Evolutionary conservation across 2,329 filamentous ascomycete genomes (phyloP).

Genomic region (Hypoxylon sp.): DNA sequence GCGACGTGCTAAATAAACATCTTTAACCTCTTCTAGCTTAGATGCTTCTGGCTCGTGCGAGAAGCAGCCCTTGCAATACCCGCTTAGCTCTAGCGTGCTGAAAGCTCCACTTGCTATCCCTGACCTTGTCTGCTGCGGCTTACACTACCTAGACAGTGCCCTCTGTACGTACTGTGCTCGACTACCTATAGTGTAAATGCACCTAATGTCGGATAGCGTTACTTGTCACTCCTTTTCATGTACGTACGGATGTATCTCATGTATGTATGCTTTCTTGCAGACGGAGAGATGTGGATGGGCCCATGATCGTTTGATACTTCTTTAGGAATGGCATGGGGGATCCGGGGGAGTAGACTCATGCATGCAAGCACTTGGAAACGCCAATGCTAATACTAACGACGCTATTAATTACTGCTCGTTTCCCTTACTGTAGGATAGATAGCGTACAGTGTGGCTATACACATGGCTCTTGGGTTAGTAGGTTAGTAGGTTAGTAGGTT

Average conservation of each 20-base stretch:
- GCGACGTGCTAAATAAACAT: slow-evolving; percentile 27
- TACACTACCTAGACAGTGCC: slow-evolving; percentile 25
- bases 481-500: neutral
- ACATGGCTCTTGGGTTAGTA: neutral
- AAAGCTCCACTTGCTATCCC: slow-evolving; percentile 14
- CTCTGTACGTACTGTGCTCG: slow-evolving; percentile 1
- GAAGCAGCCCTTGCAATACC: slow-evolving; percentile 19
- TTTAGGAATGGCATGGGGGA: slow-evolving; percentile 21
- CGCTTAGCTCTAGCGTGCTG: slow-evolving; percentile 19
- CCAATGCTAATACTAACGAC: neutral
- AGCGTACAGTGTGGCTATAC: neutral
- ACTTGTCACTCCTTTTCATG: slow-evolving; percentile 14
- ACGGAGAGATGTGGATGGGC: slow-evolving; percentile 24
- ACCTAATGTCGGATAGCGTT: slow-evolving; percentile 28
- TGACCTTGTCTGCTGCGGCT: slow-evolving; percentile 15
- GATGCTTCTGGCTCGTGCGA: slow-evolving; percentile 13
- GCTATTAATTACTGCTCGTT: slow-evolving; percentile 13
- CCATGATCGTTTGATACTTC: slow-evolving; percentile 42
- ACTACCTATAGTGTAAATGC: slow-evolving; percentile 14
- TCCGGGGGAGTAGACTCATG: neutral
- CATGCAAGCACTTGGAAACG: slow-evolving; percentile 23
- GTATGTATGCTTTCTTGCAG: slow-evolving; percentile 40
- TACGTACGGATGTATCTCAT: slow-evolving; percentile 12
- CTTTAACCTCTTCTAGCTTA: slow-evolving; percentile 23
- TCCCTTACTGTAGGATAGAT: slow-evolving; percentile 2